Evolutionary conservation across 2,329 filamentous ascomycete species (phyloP).

Genomic region (Cladosporium cucumerinum): DNA sequence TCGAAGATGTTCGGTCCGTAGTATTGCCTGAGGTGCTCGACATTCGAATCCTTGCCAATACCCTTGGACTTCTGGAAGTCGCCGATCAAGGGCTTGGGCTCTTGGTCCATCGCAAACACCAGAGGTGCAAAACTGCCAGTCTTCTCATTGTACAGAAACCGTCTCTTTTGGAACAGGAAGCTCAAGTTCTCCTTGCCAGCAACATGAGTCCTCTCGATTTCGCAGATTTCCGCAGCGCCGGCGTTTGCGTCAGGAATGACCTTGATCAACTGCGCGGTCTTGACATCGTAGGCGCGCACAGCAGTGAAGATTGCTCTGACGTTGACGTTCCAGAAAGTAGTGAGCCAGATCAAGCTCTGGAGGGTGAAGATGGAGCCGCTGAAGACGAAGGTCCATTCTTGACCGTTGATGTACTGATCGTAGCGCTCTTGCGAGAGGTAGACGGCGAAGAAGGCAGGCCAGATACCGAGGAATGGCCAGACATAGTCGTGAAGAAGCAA

Average conservation of each 20-base stretch:
- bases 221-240: slow-evolving; percentile 82
- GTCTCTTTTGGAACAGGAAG: slow-evolving; percentile 96
- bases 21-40: slow-evolving; percentile 79
- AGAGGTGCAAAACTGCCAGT: slow-evolving; percentile 76
- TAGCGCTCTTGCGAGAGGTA: slow-evolving; percentile 83
- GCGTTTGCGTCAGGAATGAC: slow-evolving; percentile 87
- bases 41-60: slow-evolving; percentile 68
- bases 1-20: slow-evolving; percentile 97
- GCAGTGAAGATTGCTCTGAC: slow-evolving; percentile 79
- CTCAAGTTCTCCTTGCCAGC: slow-evolving; percentile 74
- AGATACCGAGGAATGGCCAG: slow-evolving; percentile 88
- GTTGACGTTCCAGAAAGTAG: slow-evolving; percentile 96
- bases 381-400: slow-evolving; percentile 98
- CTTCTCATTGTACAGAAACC: slow-evolving; percentile 78
- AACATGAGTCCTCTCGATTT: slow-evolving; percentile 70
- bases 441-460: slow-evolving; percentile 86
- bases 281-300: slow-evolving; percentile 63
- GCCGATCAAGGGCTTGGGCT: slow-evolving; percentile 75
- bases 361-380: slow-evolving; percentile 80
- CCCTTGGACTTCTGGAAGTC: slow-evolving; percentile 78
- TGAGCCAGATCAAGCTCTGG: slow-evolving; percentile 88
- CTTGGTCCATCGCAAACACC: slow-evolving; percentile 75
- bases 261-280: slow-evolving; percentile 82
- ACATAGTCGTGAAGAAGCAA: slow-evolving; percentile 75
- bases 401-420: slow-evolving; percentile 84